Evolutionary conservation across 305 asterid genomes (phyloP).

Genomic region (Solanum hybrid): DNA sequence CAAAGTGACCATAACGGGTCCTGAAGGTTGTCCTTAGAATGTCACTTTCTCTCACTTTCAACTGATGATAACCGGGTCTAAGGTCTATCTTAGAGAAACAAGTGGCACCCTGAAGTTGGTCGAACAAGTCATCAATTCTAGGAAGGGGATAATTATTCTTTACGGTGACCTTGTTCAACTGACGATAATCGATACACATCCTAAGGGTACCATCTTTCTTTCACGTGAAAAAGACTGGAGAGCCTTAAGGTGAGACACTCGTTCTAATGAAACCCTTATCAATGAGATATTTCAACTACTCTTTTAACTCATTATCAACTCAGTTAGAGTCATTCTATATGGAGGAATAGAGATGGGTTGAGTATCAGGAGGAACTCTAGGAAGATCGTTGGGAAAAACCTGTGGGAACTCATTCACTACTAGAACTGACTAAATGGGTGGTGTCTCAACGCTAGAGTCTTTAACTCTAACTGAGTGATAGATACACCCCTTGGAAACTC

Average conservation of each 20-base stretch:
- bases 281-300: background rate
- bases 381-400: background rate
- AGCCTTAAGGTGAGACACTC: background rate
- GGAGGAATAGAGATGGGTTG: background rate
- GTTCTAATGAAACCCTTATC: background rate
- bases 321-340: background rate
- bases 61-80: background rate
- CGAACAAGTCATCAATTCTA: background rate
- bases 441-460: background rate
- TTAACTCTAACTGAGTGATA: background rate
- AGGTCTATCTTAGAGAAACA: background rate
- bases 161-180: background rate
- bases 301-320: background rate
- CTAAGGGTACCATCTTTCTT: background rate
- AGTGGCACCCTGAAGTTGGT: background rate
- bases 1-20: background rate
- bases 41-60: background rate
- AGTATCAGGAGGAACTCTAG: background rate
- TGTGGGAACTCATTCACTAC: background rate
- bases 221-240: background rate
- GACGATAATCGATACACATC: background rate
- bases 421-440: background rate
- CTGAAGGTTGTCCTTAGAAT: background rate
- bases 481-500: background rate
- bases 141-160: background rate